Evolutionary conservation across 202 grass and related monocot species (phyloP).

Genomic region (Eragrostis tef): DNA sequence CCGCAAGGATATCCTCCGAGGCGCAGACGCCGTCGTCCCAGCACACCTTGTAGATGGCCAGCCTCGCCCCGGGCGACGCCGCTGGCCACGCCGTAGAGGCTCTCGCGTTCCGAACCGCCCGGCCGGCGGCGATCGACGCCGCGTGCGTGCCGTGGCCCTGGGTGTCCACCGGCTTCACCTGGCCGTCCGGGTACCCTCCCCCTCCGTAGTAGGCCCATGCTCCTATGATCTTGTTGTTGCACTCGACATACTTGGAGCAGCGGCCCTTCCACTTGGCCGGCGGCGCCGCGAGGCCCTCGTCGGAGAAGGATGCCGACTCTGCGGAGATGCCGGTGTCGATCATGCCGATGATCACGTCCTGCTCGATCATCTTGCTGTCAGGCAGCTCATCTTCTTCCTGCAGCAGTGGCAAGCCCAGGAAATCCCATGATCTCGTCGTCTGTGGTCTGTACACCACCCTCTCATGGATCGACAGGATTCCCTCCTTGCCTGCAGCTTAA

Average conservation of each 20-base stretch:
- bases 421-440: neutral
- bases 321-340: no score
- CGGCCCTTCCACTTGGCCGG: no score
- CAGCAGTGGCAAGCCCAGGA: neutral
- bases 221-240: neutral
- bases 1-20: neutral
- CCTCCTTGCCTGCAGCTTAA: neutral
- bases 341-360: no score
- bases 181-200: neutral
- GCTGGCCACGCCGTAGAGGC: neutral
- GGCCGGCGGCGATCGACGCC: neutral
- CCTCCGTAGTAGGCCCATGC: neutral
- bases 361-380: neutral
- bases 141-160: neutral
- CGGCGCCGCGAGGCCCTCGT: no score
- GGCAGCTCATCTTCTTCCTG: neutral
- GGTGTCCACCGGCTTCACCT: neutral
- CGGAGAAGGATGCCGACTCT: no score
- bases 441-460: neutral
- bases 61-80: conserved; percentile 31
- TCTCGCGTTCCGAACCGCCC: neutral
- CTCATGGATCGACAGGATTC: neutral
- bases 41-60: neutral
- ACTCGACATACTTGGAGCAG: neutral
- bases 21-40: neutral